Evolutionary conservation across 2,329 filamentous ascomycete genomes (phyloP), one percentile per base, ranked within the genome.

Genomic region (Chrysosporium keratinophilum): DNA sequence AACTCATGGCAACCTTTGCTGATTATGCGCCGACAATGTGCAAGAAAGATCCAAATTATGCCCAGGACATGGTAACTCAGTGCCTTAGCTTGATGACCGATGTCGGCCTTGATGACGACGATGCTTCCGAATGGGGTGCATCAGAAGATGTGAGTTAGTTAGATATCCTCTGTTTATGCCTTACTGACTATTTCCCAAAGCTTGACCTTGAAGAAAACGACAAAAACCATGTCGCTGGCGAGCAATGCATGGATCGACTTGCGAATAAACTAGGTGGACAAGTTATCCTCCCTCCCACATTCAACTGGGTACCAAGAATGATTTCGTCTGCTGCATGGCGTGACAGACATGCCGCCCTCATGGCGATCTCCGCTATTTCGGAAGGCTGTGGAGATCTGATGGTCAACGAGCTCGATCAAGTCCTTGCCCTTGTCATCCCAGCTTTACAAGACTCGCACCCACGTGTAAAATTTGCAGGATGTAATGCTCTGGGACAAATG

Each of bases 401-500:
- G 93, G 79, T 95, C 60, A 87, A 87, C 41, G 93, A 98, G 69
- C 78, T 98, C 3, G 88, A 89, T 68, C 90, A 96, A 66, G 91
- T 98, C 19, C 78, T 98, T 46, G 88, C 95, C 59, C 78, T 98
- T 54, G 91, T 98, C n/a, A 82, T 96, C 48, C 93, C 93, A 14
- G 87, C 91, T 35, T 78, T 98, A 35, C 83, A 85, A 63, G 91
- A 98, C 66, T 80, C 86, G 39, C 93, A 98, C 66, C 87, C 93
- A 40, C 87, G 93, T 66, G 93, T 98, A 53, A 85, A 91, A 63
- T 98, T 94, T 84, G 93, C 93, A 50, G 93, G 90, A 34, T 98
- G 93, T 76, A 97, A 98, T 66, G 93, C 93, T 41, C 79, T 98
- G n/a, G 93, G 93, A 28, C 93, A 98, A 71, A 98, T 98, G 93